Conservation (phyloP, 108 stramenopile species). For the Fragilaria crotonensis region DNA sequence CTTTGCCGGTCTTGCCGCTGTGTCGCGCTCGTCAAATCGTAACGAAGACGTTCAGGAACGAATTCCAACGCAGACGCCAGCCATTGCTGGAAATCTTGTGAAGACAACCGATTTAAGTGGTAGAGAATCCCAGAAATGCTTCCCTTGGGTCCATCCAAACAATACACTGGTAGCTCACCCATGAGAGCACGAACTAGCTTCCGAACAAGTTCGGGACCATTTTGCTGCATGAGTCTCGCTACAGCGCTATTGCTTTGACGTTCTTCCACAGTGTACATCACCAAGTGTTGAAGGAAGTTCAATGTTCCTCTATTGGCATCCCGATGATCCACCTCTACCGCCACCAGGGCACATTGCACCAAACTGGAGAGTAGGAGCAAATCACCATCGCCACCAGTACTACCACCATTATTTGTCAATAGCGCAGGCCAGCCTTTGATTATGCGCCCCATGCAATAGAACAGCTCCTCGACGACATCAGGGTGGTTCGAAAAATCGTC, state of each 20-base stretch:
- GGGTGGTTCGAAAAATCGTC: slow-evolving; percentile 83
- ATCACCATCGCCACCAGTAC: too few species aligned
- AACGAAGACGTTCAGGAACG: slow-evolving; percentile 47
- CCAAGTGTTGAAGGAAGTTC: slow-evolving; percentile 62
- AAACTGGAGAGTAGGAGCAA: slow-evolving; percentile 40
- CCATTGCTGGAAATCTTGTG: slow-evolving; percentile 63
- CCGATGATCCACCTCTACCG: slow-evolving; percentile 77
- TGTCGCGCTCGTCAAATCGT: slow-evolving; percentile 47
- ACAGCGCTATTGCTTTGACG: slow-evolving; percentile 41
- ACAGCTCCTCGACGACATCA: slow-evolving; percentile 95
- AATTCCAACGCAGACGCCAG: slow-evolving; percentile 37
- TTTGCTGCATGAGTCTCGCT: slow-evolving; percentile 40
- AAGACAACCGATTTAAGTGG: slow-evolving; percentile 62
- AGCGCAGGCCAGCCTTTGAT: slow-evolving; percentile 71
- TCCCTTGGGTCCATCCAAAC: slow-evolving; percentile 49
- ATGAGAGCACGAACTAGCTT: slow-evolving; percentile 57
- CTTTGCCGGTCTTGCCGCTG: slow-evolving; percentile 38
- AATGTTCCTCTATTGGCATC: slow-evolving; percentile 84
- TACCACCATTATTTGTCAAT: slow-evolving; percentile 44
- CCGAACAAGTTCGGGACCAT: slow-evolving; percentile 63
- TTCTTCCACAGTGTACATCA: slow-evolving; percentile 53
- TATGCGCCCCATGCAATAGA: slow-evolving; percentile 86
- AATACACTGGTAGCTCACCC: slow-evolving; percentile 75
- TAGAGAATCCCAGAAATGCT: slow-evolving; percentile 73
- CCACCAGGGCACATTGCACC: slow-evolving; percentile 68